Evolutionary conservation across 139 green algal genomes (phyloP).

Genomic region (Auxenochlorella pyrenoidosa): DNA sequence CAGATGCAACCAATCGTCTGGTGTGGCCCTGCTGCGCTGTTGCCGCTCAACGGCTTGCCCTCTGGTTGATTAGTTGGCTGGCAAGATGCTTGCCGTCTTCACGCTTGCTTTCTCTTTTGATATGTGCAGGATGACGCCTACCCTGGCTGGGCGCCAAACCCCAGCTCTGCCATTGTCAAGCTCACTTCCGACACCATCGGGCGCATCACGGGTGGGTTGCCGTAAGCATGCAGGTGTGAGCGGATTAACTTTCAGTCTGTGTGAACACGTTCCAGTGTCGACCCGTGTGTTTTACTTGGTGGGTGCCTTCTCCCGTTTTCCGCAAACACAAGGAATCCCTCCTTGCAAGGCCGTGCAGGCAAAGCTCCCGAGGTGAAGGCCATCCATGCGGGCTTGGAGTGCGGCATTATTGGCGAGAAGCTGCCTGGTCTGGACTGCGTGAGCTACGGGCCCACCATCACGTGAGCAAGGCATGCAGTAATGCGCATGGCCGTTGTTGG

Average conservation of each 20-base stretch:
- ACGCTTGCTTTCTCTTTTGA: too few relatives aligned
- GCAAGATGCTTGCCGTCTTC: too few relatives aligned
- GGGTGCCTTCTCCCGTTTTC: too few relatives aligned
- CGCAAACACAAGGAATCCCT: too few relatives aligned
- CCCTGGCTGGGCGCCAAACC: constrained; percentile 77
- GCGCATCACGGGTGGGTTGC: constrained; percentile 40
- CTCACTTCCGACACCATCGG: constrained; percentile 46
- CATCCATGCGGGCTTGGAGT: constrained; percentile 86
- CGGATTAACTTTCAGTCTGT: too few relatives aligned
- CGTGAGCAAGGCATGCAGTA: neutral
- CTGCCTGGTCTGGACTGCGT: constrained; percentile 72
- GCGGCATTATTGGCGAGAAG: constrained; percentile 82
- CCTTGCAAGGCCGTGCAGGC: neutral
- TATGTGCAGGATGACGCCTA: constrained; percentile 64
- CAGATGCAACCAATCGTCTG: neutral
- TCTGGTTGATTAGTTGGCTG: too few relatives aligned
- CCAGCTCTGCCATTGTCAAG: constrained; percentile 53
- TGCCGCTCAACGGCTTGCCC: too few relatives aligned
- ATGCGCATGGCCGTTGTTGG: neutral
- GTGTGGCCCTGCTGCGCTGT: too few relatives aligned
- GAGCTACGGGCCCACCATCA: constrained; percentile 80
- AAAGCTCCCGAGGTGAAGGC: constrained; percentile 55
- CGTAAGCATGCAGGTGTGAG: neutral
- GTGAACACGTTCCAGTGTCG: too few relatives aligned
- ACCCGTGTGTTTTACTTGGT: too few relatives aligned